Percentiles rank a stretch among this genome's conserved stretches.
phyloP scores from a whole-genome alignment of 495 filamentous ascomycete genomes.

The Talaromyces adpressus region DNA sequence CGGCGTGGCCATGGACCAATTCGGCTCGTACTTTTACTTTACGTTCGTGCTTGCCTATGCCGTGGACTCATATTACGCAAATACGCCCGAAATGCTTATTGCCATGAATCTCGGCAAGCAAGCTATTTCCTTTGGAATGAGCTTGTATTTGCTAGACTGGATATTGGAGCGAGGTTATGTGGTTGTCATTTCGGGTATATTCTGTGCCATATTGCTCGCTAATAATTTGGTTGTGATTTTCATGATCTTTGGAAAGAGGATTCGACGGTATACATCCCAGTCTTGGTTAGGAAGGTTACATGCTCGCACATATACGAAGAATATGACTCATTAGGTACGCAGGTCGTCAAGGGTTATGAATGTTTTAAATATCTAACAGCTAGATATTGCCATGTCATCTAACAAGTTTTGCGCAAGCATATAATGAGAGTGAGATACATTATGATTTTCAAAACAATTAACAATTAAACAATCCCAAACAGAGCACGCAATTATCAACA shows the following conservation, averaged over 20 bases:
- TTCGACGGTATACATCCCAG: slow-evolving; percentile 39
- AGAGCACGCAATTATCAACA: not conserved
- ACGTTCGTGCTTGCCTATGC: slow-evolving; percentile 54
- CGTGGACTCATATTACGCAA: slow-evolving; percentile 51
- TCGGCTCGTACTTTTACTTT: slow-evolving; percentile 50
- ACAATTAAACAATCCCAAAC: not conserved
- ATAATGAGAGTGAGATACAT: not conserved
- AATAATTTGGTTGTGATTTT: slow-evolving; percentile 53
- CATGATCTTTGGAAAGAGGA: slow-evolving; percentile 50
- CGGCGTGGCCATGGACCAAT: slow-evolving; percentile 47
- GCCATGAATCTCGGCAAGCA: slow-evolving; percentile 65
- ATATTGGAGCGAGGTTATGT: slow-evolving; percentile 48
- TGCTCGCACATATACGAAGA: slow-evolving; percentile 28
- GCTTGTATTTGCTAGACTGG: slow-evolving; percentile 52
- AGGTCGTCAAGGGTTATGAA: not conserved
- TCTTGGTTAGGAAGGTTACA: slow-evolving; percentile 50
- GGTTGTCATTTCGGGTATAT: slow-evolving; percentile 51
- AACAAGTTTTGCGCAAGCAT: not conserved
- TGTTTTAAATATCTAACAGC: not conserved
- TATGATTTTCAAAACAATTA: not conserved
- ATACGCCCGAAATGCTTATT: slow-evolving; percentile 57
- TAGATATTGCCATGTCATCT: not conserved
- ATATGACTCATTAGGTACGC: slow-evolving; percentile 24
- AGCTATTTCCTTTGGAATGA: slow-evolving; percentile 56
- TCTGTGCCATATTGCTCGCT: slow-evolving; percentile 43